These are phyloP conservation scores for Pseudogymnoascus sp. DNA, from an alignment of 2,329 filamentous ascomycete genomes.

Conservation along the genomic window DNA sequence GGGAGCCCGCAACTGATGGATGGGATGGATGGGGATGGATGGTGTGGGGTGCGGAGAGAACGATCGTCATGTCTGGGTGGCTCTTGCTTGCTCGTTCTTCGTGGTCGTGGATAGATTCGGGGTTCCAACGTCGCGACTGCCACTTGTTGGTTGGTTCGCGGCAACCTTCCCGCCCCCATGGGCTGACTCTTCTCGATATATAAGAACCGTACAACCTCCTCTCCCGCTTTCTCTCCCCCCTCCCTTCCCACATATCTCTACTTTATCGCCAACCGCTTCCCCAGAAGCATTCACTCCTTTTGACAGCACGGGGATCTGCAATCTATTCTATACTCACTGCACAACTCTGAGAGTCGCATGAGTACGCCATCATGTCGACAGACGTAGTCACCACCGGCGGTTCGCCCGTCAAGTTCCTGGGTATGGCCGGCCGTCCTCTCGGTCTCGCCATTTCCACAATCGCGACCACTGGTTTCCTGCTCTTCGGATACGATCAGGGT, in stretches of 20 bases:
- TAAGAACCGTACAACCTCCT: not conserved
- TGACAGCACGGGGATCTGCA: not conserved
- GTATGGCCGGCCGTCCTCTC: constrained; percentile 57
- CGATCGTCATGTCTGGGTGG: not conserved
- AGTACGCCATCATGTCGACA: not conserved
- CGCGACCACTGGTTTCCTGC: constrained; percentile 71
- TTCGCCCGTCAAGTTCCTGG: constrained; percentile 43
- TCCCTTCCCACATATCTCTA: not conserved
- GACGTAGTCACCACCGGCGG: not conserved
- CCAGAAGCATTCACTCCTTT: not conserved
- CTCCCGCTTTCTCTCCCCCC: not conserved
- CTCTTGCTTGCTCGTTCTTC: not conserved
- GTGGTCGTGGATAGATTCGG: not conserved
- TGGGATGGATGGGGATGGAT: not conserved
- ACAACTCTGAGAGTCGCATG: constrained; percentile 4
- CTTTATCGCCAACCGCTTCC: not conserved
- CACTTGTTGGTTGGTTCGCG: not conserved
- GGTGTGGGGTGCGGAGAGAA: constrained; percentile 1
- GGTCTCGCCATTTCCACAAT: constrained; percentile 64
- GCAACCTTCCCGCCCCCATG: not conserved
- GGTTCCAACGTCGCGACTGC: not conserved
- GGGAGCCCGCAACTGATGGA: not conserved
- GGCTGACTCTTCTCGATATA: not conserved
- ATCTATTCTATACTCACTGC: not conserved
- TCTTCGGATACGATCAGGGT: constrained; percentile 85